phyloP scores from a whole-genome alignment of 106 monocot species.

The Allium fistulosum region DNA sequence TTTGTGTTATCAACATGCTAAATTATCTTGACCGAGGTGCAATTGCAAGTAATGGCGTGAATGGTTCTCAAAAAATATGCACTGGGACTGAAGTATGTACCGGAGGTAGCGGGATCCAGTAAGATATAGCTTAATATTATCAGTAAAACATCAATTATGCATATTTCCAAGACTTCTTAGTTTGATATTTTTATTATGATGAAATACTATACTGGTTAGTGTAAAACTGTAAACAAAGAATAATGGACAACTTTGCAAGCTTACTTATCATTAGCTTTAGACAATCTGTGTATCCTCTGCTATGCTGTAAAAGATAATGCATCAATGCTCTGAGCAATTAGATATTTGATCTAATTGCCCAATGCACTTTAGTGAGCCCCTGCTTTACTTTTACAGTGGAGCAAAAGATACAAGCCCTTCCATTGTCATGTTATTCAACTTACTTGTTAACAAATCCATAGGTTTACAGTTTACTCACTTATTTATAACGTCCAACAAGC shows the following conservation, averaged over 20 bases:
- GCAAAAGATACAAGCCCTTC: neutral
- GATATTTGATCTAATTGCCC: no score
- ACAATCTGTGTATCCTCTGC: neutral
- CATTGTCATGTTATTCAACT: neutral
- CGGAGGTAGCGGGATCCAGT: conserved; percentile 93
- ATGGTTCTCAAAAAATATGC: conserved; percentile 63
- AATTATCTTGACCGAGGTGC: conserved; percentile 93
- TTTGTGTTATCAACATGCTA: conserved; percentile 89
- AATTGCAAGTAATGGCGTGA: conserved; percentile 98
- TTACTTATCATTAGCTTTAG: neutral
- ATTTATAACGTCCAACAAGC: no score
- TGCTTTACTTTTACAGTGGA: neutral
- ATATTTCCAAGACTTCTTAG: neutral
- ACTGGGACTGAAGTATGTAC: conserved; percentile 61
- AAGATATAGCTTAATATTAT: conserved; percentile 18
- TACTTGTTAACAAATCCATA: no score
- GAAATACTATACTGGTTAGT: neutral
- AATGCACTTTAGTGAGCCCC: neutral
- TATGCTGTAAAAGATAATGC: neutral
- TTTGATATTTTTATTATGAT: neutral
- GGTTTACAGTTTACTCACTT: no score
- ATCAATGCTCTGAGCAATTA: neutral
- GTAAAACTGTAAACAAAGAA: neutral
- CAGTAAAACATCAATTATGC: neutral
- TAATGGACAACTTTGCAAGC: neutral